These are phyloP conservation scores for Elongisporangium anandrum DNA, from an alignment of 352 stramenopile genomes.

Conservation along the genomic window DNA sequence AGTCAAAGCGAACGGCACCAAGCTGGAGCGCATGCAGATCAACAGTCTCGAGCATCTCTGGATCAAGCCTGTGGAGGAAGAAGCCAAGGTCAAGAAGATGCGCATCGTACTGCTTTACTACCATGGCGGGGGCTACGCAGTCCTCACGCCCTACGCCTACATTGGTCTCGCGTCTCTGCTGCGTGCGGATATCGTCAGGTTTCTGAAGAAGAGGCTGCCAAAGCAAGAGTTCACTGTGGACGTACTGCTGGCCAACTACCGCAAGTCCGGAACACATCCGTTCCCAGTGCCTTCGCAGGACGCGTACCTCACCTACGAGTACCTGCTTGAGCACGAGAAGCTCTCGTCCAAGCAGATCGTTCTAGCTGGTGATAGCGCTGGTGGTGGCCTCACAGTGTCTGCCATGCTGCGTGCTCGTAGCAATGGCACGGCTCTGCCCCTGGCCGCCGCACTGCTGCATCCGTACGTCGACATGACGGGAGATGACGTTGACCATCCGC, in stretches of 20 bases:
- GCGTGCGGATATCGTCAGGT: constrained; percentile 2
- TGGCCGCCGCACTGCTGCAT: too few species aligned
- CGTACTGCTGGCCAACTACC: constrained; percentile 17
- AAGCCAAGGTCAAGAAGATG: constrained; percentile 1
- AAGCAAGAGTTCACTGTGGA: constrained; percentile 21
- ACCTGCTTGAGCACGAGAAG: constrained; percentile 8
- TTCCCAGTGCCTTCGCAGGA: constrained; percentile 12
- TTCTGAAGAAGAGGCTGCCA: constrained; percentile 4
- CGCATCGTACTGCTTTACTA: constrained; percentile 49
- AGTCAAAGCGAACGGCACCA: constrained; percentile 4
- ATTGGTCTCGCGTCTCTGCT: constrained; percentile 40
- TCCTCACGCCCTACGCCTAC: constrained; percentile 51
- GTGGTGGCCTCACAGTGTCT: too few species aligned
- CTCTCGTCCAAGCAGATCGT: constrained; percentile 5
- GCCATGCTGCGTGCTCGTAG: too few species aligned
- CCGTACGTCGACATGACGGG: too few species aligned
- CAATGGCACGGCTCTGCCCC: too few species aligned
- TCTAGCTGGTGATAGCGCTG: too few species aligned
- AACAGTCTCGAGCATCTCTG: constrained; percentile 45
- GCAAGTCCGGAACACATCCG: constrained; percentile 11
- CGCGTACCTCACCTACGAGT: constrained; percentile 13
- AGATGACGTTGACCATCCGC: too few species aligned
- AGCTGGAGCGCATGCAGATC: constrained; percentile 17
- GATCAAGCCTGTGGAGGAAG: constrained; percentile 15
- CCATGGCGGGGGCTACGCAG: constrained; percentile 52